phyloP scores from a whole-genome alignment of 129 eudicot species.

The Tagetes patula region DNA sequence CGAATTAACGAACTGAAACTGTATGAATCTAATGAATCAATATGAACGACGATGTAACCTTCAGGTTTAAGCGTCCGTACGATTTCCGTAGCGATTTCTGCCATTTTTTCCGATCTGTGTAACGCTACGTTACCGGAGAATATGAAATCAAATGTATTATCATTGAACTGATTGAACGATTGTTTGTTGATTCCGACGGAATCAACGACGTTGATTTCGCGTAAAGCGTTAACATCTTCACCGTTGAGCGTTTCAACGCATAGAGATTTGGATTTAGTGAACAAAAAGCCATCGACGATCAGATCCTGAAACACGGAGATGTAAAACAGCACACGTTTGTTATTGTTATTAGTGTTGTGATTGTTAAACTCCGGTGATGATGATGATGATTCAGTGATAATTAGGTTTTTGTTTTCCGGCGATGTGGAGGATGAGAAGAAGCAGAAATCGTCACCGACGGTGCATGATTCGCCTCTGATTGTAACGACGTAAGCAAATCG shows the following conservation, averaged over 20 bases:
- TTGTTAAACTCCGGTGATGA: slow-evolving; percentile 38
- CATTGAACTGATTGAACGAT: slow-evolving; percentile 8
- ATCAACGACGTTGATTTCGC: too few species aligned
- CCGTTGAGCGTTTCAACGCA: too few species aligned
- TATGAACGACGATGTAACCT: slow-evolving; percentile 76
- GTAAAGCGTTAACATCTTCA: too few species aligned
- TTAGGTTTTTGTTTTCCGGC: slow-evolving; percentile 53
- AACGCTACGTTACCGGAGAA: slow-evolving; percentile 60
- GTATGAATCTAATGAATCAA: slow-evolving; percentile 58
- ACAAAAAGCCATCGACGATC: slow-evolving; percentile 52
- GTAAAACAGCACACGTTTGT: slow-evolving; percentile 44
- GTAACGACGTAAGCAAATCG: slow-evolving; percentile 81
- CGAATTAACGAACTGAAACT: slow-evolving; percentile 76
- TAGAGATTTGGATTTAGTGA: slow-evolving; percentile 23
- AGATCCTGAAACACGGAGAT: slow-evolving; percentile 69
- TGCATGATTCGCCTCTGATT: slow-evolving; percentile 75
- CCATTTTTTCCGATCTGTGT: slow-evolving; percentile 40
- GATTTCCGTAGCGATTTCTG: slow-evolving; percentile 55
- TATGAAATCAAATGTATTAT: slow-evolving; percentile 62
- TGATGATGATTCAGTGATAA: slow-evolving; percentile 21
- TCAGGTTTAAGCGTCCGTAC: slow-evolving; percentile 78
- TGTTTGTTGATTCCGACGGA: too few species aligned
- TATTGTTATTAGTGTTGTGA: too few species aligned
- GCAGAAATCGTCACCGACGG: slow-evolving; percentile 67
- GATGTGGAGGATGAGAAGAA: slow-evolving; percentile 56